Percentiles rank a stretch among this genome's conserved stretches.
Conservation (phyloP, 208 protist species). For the Trypanosoma avium region DNA sequence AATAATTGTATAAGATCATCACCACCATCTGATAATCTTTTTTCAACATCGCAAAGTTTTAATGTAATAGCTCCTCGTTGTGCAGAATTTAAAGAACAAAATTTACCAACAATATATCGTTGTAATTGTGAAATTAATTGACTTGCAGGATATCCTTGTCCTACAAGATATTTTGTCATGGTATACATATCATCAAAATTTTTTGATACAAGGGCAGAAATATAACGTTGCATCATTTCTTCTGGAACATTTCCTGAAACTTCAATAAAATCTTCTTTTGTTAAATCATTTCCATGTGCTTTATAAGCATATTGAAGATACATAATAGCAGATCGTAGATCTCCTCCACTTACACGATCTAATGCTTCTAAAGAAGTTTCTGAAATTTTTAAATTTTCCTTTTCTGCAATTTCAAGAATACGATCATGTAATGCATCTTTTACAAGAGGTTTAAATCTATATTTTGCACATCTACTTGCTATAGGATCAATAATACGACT, state of each 20-base stretch:
- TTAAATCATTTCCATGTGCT: conserved; percentile 75
- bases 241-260: conserved; percentile 86
- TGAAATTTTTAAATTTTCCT: conserved; percentile 85
- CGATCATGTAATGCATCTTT: conserved; percentile 78
- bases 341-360: conserved; percentile 91
- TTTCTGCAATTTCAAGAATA: conserved; percentile 83
- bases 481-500: conserved; percentile 99
- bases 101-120: conserved; percentile 47
- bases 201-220: conserved; percentile 47
- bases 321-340: conserved; percentile 97
- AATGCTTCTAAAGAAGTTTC: conserved; percentile 69
- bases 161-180: conserved; percentile 57
- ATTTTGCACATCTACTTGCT: conserved; percentile 99
- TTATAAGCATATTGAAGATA: conserved; percentile 93
- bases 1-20: conserved; percentile 89
- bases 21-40: conserved; percentile 70
- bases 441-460: conserved; percentile 97
- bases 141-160: conserved; percentile 67
- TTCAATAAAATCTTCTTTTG: conserved; percentile 77
- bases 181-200: conserved; percentile 60
- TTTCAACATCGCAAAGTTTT: conserved; percentile 83
- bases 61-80: conserved; percentile 57
- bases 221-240: conserved; percentile 50
- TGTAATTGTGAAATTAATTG: conserved; percentile 85
- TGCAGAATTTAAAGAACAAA: conserved; percentile 63